Evolutionary conservation across 352 stramenopile species (phyloP).

Genomic region (Phytophthora pinifolia): DNA sequence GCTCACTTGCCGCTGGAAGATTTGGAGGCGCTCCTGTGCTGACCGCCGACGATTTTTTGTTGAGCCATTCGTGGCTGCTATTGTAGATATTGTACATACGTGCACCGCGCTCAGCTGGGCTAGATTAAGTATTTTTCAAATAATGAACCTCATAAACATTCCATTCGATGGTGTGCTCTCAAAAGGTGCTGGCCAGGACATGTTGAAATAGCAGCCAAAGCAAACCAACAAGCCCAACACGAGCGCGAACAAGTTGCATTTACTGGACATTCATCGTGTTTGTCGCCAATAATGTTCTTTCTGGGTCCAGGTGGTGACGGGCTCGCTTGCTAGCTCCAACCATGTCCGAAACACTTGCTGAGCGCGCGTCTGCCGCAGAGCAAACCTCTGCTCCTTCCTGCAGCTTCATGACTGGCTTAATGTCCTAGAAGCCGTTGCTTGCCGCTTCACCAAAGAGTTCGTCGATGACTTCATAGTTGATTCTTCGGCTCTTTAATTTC

Average conservation of each 20-base stretch:
- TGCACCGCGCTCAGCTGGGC: not conserved
- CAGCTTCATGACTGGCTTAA: not conserved
- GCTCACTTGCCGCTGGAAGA: constrained; percentile 38
- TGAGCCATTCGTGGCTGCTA: constrained; percentile 18
- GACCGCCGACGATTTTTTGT: constrained; percentile 21
- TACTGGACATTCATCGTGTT: constrained; percentile 9
- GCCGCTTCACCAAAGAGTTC: constrained; percentile 86
- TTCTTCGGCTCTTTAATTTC: constrained; percentile 89
- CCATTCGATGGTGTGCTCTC: not conserved
- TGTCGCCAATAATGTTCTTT: not conserved
- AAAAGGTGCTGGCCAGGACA: no score
- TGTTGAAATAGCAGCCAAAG: no score
- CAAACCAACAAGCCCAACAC: not conserved
- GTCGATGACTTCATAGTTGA: constrained; percentile 90
- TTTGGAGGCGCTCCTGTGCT: constrained; percentile 31
- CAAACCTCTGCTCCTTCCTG: not conserved
- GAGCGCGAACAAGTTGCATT: no score
- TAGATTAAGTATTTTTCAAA: constrained; percentile 35
- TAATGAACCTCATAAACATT: constrained; percentile 25
- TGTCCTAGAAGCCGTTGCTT: constrained; percentile 64
- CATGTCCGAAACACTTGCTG: constrained; percentile 1
- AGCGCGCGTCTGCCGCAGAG: not conserved
- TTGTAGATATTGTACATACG: constrained; percentile 34
- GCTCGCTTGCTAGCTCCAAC: no score
- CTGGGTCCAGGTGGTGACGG: no score